phyloP scores from a whole-genome alignment of 2,329 filamentous ascomycete species.

The Ophiocordyceps robertsii region DNA sequence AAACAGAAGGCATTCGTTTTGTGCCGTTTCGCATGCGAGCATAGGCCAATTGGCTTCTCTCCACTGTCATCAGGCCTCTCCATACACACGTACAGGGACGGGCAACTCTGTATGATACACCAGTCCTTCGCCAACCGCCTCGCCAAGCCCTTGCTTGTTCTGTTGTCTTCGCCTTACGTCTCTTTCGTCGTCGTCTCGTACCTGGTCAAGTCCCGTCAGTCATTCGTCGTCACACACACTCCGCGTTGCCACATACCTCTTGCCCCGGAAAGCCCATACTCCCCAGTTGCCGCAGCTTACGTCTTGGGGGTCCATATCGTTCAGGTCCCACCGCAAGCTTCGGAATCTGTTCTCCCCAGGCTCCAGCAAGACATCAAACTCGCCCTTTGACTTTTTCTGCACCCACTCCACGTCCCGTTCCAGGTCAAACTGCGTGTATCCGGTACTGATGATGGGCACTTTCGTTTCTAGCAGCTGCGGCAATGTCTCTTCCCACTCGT shows the following conservation, averaged over 20 bases:
- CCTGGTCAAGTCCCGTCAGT: conserved; percentile 25
- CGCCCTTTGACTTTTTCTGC: conserved; percentile 67
- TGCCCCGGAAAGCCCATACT: conserved; percentile 91
- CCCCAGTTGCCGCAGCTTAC: conserved; percentile 95
- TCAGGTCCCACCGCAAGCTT: conserved; percentile 91
- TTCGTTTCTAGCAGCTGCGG: conserved; percentile 90
- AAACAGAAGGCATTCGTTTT: background rate
- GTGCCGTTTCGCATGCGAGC: background rate
- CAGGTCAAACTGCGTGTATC: conserved; percentile 94
- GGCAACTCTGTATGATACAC: background rate
- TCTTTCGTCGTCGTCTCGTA: conserved; percentile 51
- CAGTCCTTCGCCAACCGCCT: background rate
- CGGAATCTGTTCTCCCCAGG: conserved; percentile 91
- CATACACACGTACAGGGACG: too few relatives aligned
- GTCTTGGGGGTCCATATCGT: conserved; percentile 89
- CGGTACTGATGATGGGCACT: conserved; percentile 84
- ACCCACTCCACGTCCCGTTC: conserved; percentile 87
- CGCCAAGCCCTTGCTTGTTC: background rate
- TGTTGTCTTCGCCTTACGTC: conserved; percentile 3
- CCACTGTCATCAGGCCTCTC: too few relatives aligned
- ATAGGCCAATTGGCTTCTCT: too few relatives aligned
- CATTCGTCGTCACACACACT: background rate
- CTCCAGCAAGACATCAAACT: conserved; percentile 84
- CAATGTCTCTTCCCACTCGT: conserved; percentile 88
- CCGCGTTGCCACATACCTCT: conserved; percentile 51